Base-by-base conservation (phyloP, 768 basidiomycete species). In the Amanita pseudoporphyria region DNA sequence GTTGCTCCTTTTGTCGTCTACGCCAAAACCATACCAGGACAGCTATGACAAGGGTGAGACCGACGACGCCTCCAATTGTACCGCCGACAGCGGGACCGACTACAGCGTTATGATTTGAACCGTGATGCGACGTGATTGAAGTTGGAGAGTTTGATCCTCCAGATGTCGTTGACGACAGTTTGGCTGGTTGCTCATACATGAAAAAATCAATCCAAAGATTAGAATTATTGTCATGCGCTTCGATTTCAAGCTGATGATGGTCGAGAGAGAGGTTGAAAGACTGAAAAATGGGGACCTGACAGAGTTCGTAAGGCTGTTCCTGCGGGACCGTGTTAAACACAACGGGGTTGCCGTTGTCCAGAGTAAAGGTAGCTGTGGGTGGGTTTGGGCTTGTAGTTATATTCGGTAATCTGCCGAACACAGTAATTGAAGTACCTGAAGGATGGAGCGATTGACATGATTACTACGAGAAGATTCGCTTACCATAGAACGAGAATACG, bases 261-360 rank as follows among this genome's bases (percentile, higher is more conserved):
- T 21, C 43, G 9, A 32, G 31, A 16, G 14, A 22, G 19, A 45
- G 43, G 19, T 30, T 18, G 22, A 22, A 18, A 9, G 43, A 28
- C 19, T 45, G 43, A 19, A 45, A 45, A 9, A 45, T 45, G 9
- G 43, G 43, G 19, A 45, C 28, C 19, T 45, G 43, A 31, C 30
- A 18, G 14, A 45, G 30, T 4, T 24, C 10, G 12, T 30, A 3
- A 2, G 12, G 13, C 19, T 45, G 43, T 3, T 18, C 31, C n/a
- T 14, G 26, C 7, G 43, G 43, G 31, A 45, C 43, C n/a, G 43
- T 33, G 43, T 14, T 30, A 14, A 45, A 45, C 2, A 19, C 43
- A 30, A 19, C 28, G 10, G 43, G 43, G 7, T 14, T 30, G 4
- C 26, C 26, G 10, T 18, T 33, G 19, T 45, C 43, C 5, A 45